These are phyloP conservation scores for Hanseniaspora valbyensis DNA, from an alignment of 805 yeast species.

Conservation along the genomic window DNA sequence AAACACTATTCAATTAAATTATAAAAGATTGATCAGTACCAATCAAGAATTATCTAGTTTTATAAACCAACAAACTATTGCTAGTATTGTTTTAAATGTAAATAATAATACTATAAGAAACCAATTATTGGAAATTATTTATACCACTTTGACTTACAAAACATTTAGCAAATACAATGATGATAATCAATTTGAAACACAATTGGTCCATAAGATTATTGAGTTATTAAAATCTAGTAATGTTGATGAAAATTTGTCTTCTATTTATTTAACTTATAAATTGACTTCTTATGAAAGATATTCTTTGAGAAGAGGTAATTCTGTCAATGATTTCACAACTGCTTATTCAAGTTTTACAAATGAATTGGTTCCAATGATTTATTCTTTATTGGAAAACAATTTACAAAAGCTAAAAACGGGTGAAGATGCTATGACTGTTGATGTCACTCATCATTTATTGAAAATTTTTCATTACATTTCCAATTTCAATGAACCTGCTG, in stretches of 20 bases:
- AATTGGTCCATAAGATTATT: not conserved
- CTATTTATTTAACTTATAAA: constrained; percentile 12
- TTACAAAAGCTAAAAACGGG: not conserved
- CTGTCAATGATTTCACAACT: not conserved
- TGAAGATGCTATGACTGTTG: not conserved
- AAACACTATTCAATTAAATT: constrained; percentile 42
- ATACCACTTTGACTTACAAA: constrained; percentile 2
- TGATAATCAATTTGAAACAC: not conserved
- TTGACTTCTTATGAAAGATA: constrained; percentile 12
- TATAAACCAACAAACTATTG: not conserved
- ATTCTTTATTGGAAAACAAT: not conserved
- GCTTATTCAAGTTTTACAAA: constrained; percentile 3
- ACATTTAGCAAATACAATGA: not conserved
- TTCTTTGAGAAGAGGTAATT: constrained; percentile 1
- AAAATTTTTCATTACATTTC: constrained; percentile 58
- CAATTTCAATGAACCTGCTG: constrained; percentile 44
- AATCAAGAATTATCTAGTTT: not conserved
- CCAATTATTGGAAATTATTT: constrained; percentile 9
- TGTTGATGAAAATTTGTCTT: constrained; percentile 3
- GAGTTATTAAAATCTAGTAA: not conserved
- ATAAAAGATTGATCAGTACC: not conserved
- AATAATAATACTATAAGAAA: constrained; percentile 13
- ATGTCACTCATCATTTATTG: constrained; percentile 28
- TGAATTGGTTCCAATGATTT: constrained; percentile 9
- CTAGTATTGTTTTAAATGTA: constrained; percentile 34